Conservation (phyloP, 2,329 filamentous ascomycete genomes). For the Curvularia sp. region DNA sequence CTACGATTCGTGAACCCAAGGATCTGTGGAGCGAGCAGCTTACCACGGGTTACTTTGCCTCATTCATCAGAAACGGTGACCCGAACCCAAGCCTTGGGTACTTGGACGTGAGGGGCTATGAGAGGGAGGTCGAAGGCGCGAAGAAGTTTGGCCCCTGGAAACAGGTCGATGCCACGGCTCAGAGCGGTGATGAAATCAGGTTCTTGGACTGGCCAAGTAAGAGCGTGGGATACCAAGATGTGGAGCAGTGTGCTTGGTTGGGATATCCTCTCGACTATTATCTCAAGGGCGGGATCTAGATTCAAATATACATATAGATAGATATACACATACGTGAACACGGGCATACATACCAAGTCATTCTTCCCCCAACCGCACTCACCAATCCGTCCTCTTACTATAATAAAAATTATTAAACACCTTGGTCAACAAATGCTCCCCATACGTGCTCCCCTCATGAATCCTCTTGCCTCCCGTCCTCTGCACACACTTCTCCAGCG, state of each 20-base stretch:
- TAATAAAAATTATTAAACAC: conserved; percentile 53
- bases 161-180: conserved; percentile 43
- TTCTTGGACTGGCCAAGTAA: conserved; percentile 57
- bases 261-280: conserved; percentile 46
- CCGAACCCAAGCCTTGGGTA: conserved; percentile 60
- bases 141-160: conserved; percentile 47
- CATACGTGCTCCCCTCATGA: conserved; percentile 49
- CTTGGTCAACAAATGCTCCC: conserved; percentile 53
- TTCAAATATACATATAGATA: no score
- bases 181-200: conserved; percentile 48
- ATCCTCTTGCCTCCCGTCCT: conserved; percentile 30
- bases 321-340: neutral
- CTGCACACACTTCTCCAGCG: conserved; percentile 49
- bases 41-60: conserved; percentile 57
- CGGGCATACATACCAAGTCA: neutral
- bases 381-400: conserved; percentile 38
- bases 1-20: conserved; percentile 57
- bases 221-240: conserved; percentile 56
- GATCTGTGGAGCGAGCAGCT: conserved; percentile 59
- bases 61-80: conserved; percentile 59
- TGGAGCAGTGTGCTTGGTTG: conserved; percentile 57
- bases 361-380: neutral
- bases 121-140: conserved; percentile 51
- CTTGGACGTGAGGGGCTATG: conserved; percentile 57
- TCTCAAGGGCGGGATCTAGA: conserved; percentile 34